Base-by-base conservation (phyloP, 2,329 filamentous ascomycete species). In the Xylaria digitata region DNA sequence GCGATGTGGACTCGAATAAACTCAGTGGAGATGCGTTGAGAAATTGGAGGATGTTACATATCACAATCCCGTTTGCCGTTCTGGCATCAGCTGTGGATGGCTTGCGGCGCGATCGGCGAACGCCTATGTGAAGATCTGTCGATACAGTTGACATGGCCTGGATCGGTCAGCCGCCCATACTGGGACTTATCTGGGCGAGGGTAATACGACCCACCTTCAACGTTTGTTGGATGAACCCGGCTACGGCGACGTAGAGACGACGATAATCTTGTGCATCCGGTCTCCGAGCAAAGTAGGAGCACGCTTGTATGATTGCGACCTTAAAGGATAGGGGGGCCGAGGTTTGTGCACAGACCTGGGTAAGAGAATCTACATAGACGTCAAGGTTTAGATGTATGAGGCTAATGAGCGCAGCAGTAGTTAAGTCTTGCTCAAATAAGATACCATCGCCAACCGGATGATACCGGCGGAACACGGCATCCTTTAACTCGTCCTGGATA, bases 361-460 rank as follows among this genome's bases (percentile, higher is more conserved):
- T 81, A 15, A 92, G 81, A 23, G 82, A 83, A 49, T 87, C 86
- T 55, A 89, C 82, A 65, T 84, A 86, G 60, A 82, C 81, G 55
- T 89, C 86, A 61, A 88, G 84, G 73, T 87, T 88, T 42, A 92
- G 80, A 71, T 90, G 85, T 13, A 86, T 82, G 46, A 91, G 79
- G 75, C 87, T 89, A 63, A 91, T 88, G 74, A 91, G 90, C 3
- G 89, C 85, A 43, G 87, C 87, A 17, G 89, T 90, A 78, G 90
- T 88, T 73, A 90, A 82, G 65, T 89, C 85, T 75, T 87, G 86
- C 64, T 90, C 88, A 70, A 90, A 87, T 34, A 82, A 77, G 26
- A 80, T 76, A n/a, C 80, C 78, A 30, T 89, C 85, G 45, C 80
- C 75, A 11, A 80, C 80, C 1, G 82, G 77, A 2, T 82, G 77